Conservation (phyloP, 306 rosid genomes). For the Vigna nakashimae region DNA sequence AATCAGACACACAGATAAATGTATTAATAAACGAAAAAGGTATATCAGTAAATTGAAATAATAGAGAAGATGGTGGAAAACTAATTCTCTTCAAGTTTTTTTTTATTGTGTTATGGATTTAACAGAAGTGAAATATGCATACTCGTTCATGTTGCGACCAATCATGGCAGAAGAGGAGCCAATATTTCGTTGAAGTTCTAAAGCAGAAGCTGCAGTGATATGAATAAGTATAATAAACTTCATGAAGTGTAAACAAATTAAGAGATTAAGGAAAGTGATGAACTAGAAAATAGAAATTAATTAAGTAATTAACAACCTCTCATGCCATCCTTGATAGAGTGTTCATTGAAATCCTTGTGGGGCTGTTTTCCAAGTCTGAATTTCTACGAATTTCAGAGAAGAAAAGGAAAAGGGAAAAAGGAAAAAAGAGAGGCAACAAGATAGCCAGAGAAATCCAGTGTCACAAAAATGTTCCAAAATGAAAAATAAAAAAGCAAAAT, state of each 20-base stretch:
- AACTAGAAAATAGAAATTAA: no score
- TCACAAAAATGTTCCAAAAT: slow-evolving; percentile 26
- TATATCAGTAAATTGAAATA: not conserved
- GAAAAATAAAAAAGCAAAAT: slow-evolving; percentile 38
- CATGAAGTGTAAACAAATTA: slow-evolving; percentile 25
- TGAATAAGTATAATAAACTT: slow-evolving; percentile 26
- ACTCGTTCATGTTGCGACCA: slow-evolving; percentile 97
- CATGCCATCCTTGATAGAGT: slow-evolving; percentile 88
- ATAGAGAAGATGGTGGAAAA: not conserved
- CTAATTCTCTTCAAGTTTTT: not conserved
- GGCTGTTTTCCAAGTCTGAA: slow-evolving; percentile 99
- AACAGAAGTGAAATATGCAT: slow-evolving; percentile 29
- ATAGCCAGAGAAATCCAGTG: slow-evolving; percentile 20
- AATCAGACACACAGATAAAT: not conserved
- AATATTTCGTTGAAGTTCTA: slow-evolving; percentile 83
- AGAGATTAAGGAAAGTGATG: slow-evolving; percentile 31
- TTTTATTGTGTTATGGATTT: not conserved
- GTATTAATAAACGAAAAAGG: not conserved
- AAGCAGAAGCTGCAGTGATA: slow-evolving; percentile 65
- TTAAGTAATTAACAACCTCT: slow-evolving; percentile 47
- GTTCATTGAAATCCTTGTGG: slow-evolving; percentile 98
- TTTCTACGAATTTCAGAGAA: slow-evolving; percentile 53
- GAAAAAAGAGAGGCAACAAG: slow-evolving; percentile 30
- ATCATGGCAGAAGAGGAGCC: slow-evolving; percentile 87
- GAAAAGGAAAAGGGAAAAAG: slow-evolving; percentile 43